phyloP scores from a whole-genome alignment of 2,329 filamentous ascomycete species.

The Chaetomium strumarium region DNA sequence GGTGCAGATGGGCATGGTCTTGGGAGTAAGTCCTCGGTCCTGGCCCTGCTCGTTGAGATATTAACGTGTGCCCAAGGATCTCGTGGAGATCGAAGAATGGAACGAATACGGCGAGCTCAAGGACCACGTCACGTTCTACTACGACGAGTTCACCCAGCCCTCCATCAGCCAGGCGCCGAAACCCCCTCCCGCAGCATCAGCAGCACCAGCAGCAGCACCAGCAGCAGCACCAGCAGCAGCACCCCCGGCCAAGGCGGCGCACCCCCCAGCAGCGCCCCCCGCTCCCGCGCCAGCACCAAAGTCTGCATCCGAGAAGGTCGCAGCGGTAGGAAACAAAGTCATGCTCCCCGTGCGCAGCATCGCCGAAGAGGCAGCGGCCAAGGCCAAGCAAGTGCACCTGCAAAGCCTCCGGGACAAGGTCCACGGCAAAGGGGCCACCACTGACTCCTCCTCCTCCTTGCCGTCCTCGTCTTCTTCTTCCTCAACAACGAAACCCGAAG shows the following conservation, averaged over 20 bases:
- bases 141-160: slow-evolving; percentile 56
- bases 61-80: slow-evolving; percentile 57
- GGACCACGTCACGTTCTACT: slow-evolving; percentile 68
- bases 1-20: slow-evolving; percentile 77
- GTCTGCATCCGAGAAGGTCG: slow-evolving; percentile 21
- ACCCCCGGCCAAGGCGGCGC: slow-evolving; percentile 14
- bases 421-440: slow-evolving; percentile 38
- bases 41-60: neutral
- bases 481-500: slow-evolving; percentile 1
- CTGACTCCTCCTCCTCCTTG: neutral
- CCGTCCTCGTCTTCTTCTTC: too few species aligned
- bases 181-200: slow-evolving; percentile 29
- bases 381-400: slow-evolving; percentile 55
- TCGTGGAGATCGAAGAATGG: slow-evolving; percentile 95
- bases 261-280: slow-evolving; percentile 21
- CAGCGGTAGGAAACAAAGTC: slow-evolving; percentile 25
- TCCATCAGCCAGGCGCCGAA: slow-evolving; percentile 48
- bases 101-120: slow-evolving; percentile 97
- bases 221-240: slow-evolving; percentile 16
- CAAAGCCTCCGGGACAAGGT: slow-evolving; percentile 50
- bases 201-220: slow-evolving; percentile 23
- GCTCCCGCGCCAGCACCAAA: slow-evolving; percentile 23
- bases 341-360: slow-evolving; percentile 46
- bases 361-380: slow-evolving; percentile 60
- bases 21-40: slow-evolving; percentile 63